Conservation (phyloP, 2,329 filamentous ascomycete species). For the Colletotrichum theobromicola region DNA sequence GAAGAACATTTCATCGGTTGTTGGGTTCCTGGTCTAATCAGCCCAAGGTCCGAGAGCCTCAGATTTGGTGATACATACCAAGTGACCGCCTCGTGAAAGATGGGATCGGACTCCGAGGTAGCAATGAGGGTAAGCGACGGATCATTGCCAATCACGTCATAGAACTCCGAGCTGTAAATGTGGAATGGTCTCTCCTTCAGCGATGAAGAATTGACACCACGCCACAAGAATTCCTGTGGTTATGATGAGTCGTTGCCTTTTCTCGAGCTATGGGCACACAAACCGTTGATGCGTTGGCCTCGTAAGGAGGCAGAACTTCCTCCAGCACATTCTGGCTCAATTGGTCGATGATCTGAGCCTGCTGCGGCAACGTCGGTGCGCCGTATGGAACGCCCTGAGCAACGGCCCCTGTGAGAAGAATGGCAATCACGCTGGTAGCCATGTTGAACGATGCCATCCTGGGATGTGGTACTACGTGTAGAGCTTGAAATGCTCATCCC, state of each 20-base stretch:
- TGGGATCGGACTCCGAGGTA: slow-evolving; percentile 44
- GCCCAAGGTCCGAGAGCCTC: background rate
- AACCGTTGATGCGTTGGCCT: slow-evolving; percentile 41
- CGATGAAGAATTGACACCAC: slow-evolving; percentile 41
- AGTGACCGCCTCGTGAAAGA: slow-evolving; percentile 62
- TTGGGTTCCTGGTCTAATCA: slow-evolving; percentile 29
- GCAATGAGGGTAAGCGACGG: slow-evolving; percentile 57
- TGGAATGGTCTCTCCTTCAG: slow-evolving; percentile 44
- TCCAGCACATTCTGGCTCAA: slow-evolving; percentile 47
- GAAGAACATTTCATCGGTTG: slow-evolving; percentile 59
- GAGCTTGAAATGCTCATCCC: background rate
- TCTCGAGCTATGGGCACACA: background rate
- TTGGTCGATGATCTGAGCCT: slow-evolving; percentile 48
- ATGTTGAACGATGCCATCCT: background rate
- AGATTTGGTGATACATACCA: slow-evolving; percentile 35
- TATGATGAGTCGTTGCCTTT: background rate
- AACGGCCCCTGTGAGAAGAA: background rate
- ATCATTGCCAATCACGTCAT: slow-evolving; percentile 51
- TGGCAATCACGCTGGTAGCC: background rate
- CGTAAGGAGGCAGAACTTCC: slow-evolving; percentile 39
- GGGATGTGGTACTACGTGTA: background rate
- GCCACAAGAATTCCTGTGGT: slow-evolving; percentile 46
- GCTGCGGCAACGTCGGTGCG: background rate
- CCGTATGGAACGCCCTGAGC: background rate
- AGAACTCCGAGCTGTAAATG: slow-evolving; percentile 57